Percentiles rank a stretch among this genome's conserved stretches.
Conservation (phyloP, 495 filamentous ascomycete genomes). For the Saxispiralis lemnorum region DNA sequence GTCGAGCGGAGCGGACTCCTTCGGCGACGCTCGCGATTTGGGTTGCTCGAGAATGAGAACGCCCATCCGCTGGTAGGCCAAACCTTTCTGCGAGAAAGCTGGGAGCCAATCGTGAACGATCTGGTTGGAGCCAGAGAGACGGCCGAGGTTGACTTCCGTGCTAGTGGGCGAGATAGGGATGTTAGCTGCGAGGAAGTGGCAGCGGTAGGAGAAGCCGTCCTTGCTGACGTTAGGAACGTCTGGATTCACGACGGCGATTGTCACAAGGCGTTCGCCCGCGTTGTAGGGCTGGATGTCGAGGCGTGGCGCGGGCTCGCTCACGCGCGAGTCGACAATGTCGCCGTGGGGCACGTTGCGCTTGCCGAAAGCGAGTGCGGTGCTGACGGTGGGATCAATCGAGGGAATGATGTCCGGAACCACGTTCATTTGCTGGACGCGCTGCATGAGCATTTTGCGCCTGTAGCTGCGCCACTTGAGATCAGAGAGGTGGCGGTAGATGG, state of each 20-base stretch:
- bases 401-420: slow-evolving; percentile 89
- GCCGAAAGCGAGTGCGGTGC: slow-evolving; percentile 64
- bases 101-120: slow-evolving; percentile 67
- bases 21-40: background rate
- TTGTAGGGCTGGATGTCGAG: slow-evolving; percentile 75
- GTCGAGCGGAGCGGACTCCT: slow-evolving; percentile 34
- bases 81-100: slow-evolving; percentile 72
- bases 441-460: slow-evolving; percentile 54
- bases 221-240: slow-evolving; percentile 69
- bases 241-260: slow-evolving; percentile 68
- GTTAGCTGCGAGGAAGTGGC: slow-evolving; percentile 68
- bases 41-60: slow-evolving; percentile 70
- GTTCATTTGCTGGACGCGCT: slow-evolving; percentile 75
- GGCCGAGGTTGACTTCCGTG: slow-evolving; percentile 34
- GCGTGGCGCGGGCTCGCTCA: slow-evolving; percentile 51
- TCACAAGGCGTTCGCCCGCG: slow-evolving; percentile 60
- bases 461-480: slow-evolving; percentile 75
- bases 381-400: slow-evolving; percentile 56
- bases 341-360: slow-evolving; percentile 51
- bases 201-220: slow-evolving; percentile 62
- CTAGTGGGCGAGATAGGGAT: slow-evolving; percentile 39
- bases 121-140: slow-evolving; percentile 38
- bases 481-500: slow-evolving; percentile 83
- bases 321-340: slow-evolving; percentile 50
- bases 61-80: slow-evolving; percentile 74